phyloP scores from a whole-genome alignment of 2,329 filamentous ascomycete species.

The Colletotrichum australisinense region DNA sequence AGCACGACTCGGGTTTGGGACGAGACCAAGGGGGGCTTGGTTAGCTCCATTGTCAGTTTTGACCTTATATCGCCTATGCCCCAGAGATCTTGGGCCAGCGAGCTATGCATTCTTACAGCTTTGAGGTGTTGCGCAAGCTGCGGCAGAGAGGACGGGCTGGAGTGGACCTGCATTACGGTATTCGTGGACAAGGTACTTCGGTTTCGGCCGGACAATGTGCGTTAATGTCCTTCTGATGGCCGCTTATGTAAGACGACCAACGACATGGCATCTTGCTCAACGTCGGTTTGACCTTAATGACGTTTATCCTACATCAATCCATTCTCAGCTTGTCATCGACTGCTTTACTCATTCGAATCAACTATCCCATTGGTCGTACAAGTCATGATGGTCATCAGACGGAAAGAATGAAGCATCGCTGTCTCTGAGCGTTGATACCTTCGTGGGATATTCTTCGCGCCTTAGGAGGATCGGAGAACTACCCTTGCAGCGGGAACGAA shows the following conservation, averaged over 20 bases:
- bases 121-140: neutral
- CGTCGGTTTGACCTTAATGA: neutral
- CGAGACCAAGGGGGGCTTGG: neutral
- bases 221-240: neutral
- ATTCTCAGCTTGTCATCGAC: neutral
- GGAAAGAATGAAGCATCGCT: neutral
- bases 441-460: neutral
- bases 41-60: slow-evolving; percentile 13
- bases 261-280: neutral
- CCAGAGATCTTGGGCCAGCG: neutral
- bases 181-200: neutral
- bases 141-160: no score
- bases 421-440: neutral
- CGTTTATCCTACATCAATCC: neutral
- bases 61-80: slow-evolving; percentile 11
- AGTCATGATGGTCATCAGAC: neutral
- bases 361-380: neutral
- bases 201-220: slow-evolving; percentile 11
- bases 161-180: neutral
- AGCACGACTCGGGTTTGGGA: neutral
- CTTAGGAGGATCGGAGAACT: neutral
- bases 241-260: slow-evolving; percentile 21
- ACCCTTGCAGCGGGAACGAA: neutral
- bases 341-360: neutral
- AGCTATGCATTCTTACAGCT: no score